phyloP scores from a whole-genome alignment of 768 basidiomycete species.

The Mycena kentingensis region DNA sequence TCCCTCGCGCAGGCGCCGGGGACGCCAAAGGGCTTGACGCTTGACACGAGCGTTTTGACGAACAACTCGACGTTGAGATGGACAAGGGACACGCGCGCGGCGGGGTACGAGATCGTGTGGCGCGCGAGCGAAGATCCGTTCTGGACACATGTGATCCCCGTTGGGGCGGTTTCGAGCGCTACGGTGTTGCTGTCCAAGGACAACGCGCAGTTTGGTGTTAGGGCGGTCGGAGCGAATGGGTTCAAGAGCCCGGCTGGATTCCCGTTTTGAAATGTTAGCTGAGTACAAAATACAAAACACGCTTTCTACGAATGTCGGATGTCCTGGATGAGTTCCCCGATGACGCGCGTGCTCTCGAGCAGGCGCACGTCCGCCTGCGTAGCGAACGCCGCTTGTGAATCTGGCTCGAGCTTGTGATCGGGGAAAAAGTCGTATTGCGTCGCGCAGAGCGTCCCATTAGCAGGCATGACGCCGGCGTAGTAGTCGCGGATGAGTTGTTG shows the following conservation, averaged over 20 bases:
- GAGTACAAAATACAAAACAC: too few relatives aligned
- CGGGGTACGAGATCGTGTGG: conserved; percentile 56
- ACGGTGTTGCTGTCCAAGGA: conserved; percentile 52
- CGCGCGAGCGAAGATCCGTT: conserved; percentile 47
- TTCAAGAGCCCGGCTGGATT: conserved; percentile 54
- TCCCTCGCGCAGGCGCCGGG: conserved; percentile 58
- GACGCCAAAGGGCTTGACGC: conserved; percentile 48
- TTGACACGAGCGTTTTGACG: conserved; percentile 49
- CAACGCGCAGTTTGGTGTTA: conserved; percentile 51
- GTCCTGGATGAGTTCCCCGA: conserved; percentile 9
- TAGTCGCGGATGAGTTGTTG: conserved; percentile 16
- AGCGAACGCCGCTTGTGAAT: neutral
- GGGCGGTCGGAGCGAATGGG: conserved; percentile 54
- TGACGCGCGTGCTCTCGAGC: conserved; percentile 3
- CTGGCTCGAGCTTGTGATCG: neutral
- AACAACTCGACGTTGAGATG: conserved; percentile 58
- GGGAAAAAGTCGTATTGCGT: conserved; percentile 16
- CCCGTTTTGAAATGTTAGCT: too few relatives aligned
- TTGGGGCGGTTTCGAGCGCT: conserved; percentile 43
- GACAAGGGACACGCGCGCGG: conserved; percentile 44
- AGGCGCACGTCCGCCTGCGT: conserved; percentile 8
- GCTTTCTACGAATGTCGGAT: neutral
- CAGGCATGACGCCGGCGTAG: conserved; percentile 13
- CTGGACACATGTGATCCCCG: conserved; percentile 53
- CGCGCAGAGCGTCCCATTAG: conserved; percentile 17